Percentiles rank a stretch among this genome's conserved stretches.
Evolutionary conservation across 495 filamentous ascomycete species (phyloP).

Genomic region (Tuber calosporum): DNA sequence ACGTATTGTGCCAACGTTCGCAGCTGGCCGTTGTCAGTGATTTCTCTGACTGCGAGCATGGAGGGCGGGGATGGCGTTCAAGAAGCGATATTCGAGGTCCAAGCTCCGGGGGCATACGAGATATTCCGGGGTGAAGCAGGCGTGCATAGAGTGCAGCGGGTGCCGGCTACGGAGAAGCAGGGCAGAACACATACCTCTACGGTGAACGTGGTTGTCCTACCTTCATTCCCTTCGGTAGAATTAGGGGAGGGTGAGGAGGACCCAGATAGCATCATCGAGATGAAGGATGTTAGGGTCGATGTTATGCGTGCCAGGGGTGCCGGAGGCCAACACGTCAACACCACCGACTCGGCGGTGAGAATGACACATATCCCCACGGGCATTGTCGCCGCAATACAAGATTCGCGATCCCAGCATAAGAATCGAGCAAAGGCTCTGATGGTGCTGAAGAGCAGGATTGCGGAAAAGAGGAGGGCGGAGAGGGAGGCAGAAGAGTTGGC

Average conservation of each 20-base stretch:
- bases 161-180: conserved; percentile 80
- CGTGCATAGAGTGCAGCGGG: conserved; percentile 88
- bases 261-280: conserved; percentile 77
- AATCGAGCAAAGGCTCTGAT: conserved; percentile 85
- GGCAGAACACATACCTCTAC: conserved; percentile 91
- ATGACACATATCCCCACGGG: conserved; percentile 86
- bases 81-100: conserved; percentile 85
- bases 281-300: conserved; percentile 75
- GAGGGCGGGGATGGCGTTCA: conserved; percentile 58
- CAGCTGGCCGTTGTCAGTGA: conserved; percentile 46
- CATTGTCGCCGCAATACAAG: conserved; percentile 82
- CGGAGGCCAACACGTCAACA: conserved; percentile 96
- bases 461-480: conserved; percentile 70
- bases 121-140: conserved; percentile 77
- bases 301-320: conserved; percentile 88
- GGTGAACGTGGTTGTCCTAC: conserved; percentile 82
- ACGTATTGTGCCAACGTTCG: conserved; percentile 58
- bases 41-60: conserved; percentile 46
- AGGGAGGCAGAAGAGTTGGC: conserved; percentile 72
- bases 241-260: conserved; percentile 51
- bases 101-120: conserved; percentile 67
- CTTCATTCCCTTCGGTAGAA: conserved; percentile 61
- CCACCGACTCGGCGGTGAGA: conserved; percentile 89
- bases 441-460: conserved; percentile 72
- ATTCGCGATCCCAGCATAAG: conserved; percentile 78